Evolutionary conservation across 495 filamentous ascomycete species (phyloP).

Genomic region (Glonium stellatum): DNA sequence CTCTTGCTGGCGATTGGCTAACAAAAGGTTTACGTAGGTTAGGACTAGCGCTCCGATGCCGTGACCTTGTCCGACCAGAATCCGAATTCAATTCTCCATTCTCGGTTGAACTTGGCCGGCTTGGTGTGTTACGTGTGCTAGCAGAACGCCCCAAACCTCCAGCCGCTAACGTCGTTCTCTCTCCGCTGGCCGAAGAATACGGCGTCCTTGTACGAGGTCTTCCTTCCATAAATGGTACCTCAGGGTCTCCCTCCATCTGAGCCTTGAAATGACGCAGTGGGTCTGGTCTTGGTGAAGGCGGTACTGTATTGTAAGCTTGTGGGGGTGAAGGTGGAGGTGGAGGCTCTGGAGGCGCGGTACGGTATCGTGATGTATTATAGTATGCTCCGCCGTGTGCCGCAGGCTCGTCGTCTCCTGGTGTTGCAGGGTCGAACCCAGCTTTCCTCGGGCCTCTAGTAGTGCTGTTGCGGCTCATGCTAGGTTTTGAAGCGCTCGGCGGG

Average conservation of each 20-base stretch:
- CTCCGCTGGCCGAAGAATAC: slow-evolving; percentile 16
- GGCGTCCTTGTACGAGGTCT: slow-evolving; percentile 18
- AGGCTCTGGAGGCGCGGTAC: not conserved
- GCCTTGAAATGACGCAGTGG: slow-evolving; percentile 38
- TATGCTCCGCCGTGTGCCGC: slow-evolving; percentile 15
- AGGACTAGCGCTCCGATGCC: slow-evolving; percentile 9
- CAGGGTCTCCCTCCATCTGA: slow-evolving; percentile 1
- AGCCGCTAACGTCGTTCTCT: slow-evolving; percentile 21
- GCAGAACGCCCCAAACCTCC: slow-evolving; percentile 18
- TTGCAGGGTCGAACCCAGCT: slow-evolving; percentile 36
- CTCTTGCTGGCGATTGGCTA: too few species aligned
- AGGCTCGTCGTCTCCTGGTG: slow-evolving; percentile 30
- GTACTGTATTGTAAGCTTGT: slow-evolving; percentile 1
- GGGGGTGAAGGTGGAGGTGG: not conserved
- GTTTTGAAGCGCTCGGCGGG: slow-evolving; percentile 32
- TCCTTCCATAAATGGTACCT: slow-evolving; percentile 18
- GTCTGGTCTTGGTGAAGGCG: slow-evolving; percentile 40
- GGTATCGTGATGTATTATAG: slow-evolving; percentile 12
- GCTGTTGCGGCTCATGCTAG: slow-evolving; percentile 38
- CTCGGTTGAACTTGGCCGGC: not conserved
- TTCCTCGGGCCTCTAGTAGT: slow-evolving; percentile 40
- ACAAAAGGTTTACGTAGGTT: not conserved
- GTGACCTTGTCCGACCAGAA: not conserved
- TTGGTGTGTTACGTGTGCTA: slow-evolving; percentile 24
- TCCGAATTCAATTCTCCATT: slow-evolving; percentile 3